Evolutionary conservation across 768 basidiomycete species (phyloP).

Genomic region (Pleurotus pulmonarius): DNA sequence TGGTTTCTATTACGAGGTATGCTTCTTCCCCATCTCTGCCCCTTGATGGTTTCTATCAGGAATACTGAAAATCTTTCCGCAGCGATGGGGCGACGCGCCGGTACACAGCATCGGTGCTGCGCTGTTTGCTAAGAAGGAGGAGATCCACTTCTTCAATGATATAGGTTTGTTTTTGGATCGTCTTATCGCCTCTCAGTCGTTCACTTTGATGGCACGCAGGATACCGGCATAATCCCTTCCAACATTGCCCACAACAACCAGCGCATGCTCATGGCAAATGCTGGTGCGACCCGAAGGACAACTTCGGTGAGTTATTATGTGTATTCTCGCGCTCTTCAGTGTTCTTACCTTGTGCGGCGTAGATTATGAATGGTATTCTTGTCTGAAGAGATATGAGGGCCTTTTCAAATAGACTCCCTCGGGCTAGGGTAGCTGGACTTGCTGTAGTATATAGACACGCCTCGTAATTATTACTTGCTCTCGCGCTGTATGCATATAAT

Average conservation of each 20-base stretch:
- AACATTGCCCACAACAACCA: conserved; percentile 84
- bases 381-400: conserved; percentile 70
- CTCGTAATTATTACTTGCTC: neutral
- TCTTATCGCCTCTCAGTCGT: neutral
- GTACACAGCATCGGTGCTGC: conserved; percentile 90
- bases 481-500: neutral
- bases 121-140: conserved; percentile 82
- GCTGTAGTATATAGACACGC: neutral
- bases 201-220: conserved; percentile 17
- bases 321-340: neutral
- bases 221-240: conserved; percentile 92
- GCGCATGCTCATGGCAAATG: conserved; percentile 77
- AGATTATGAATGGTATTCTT: conserved; percentile 90
- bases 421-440: too few species aligned
- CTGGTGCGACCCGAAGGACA: conserved; percentile 75
- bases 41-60: neutral
- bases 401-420: conserved; percentile 35
- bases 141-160: conserved; percentile 94
- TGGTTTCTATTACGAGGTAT: conserved; percentile 87
- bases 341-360: conserved; percentile 4
- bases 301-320: conserved; percentile 53
- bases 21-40: neutral
- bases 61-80: neutral
- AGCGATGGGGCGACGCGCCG: conserved; percentile 94
- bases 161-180: conserved; percentile 43